These are phyloP conservation scores for Lipomyces oligophaga DNA, from an alignment of 805 yeast species.

Conservation along the genomic window DNA sequence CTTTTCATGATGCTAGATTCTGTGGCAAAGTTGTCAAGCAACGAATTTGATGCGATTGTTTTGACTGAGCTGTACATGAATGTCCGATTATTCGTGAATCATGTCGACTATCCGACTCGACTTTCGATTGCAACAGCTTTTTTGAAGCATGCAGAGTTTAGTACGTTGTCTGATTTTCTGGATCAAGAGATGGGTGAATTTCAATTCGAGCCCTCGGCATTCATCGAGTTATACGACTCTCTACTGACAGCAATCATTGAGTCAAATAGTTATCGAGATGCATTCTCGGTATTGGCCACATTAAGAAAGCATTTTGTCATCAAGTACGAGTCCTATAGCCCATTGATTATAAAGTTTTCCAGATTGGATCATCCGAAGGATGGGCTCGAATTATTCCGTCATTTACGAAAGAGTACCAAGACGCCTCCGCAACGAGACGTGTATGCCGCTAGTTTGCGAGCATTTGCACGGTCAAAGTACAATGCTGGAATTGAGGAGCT, in stretches of 20 bases:
- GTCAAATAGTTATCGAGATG: constrained; percentile 41
- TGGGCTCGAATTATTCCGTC: constrained; percentile 59
- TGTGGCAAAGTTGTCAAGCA: constrained; percentile 5
- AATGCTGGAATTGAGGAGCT: constrained; percentile 64
- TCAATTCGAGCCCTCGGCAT: constrained; percentile 29
- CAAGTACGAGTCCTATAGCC: constrained; percentile 57
- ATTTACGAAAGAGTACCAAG: constrained; percentile 43
- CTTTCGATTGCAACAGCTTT: constrained; percentile 41
- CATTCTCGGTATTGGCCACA: constrained; percentile 59
- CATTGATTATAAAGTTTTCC: constrained; percentile 56
- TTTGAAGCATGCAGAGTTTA: constrained; percentile 38
- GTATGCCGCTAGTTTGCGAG: constrained; percentile 56
- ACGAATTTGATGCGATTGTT: constrained; percentile 17
- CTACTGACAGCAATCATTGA: constrained; percentile 46
- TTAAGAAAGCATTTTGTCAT: constrained; percentile 52
- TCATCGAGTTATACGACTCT: constrained; percentile 42
- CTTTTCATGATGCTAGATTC: constrained; percentile 26
- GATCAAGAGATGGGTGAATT: constrained; percentile 41
- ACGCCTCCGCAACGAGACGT: constrained; percentile 43
- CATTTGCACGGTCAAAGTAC: constrained; percentile 56
- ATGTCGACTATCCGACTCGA: constrained; percentile 41
- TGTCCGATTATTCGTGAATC: constrained; percentile 42
- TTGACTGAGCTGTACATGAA: constrained; percentile 41
- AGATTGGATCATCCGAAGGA: constrained; percentile 53
- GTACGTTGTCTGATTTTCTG: constrained; percentile 45